Percentiles rank a stretch among this genome's conserved stretches.
These are phyloP conservation scores for Amanita inopinata DNA, from an alignment of 768 basidiomycete species.

Conservation along the genomic window DNA sequence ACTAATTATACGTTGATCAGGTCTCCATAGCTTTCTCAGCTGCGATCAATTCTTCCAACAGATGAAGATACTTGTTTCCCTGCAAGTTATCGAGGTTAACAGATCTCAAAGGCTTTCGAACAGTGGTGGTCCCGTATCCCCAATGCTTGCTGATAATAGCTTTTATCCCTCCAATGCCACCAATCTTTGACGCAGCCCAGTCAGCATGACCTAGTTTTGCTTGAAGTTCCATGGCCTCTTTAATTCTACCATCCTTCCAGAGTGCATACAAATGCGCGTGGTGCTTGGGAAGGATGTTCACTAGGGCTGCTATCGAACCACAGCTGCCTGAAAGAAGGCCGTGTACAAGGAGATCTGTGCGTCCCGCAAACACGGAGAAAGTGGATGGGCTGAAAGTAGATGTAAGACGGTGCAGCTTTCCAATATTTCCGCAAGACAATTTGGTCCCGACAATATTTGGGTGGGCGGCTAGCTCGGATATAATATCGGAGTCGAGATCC, in stretches of 20 bases:
- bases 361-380: conserved; percentile 70
- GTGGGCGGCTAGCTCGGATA: conserved; percentile 59
- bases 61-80: conserved; percentile 29
- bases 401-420: conserved; percentile 71
- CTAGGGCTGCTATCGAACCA: conserved; percentile 57
- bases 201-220: conserved; percentile 56
- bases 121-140: conserved; percentile 45
- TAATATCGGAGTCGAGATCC: conserved; percentile 75
- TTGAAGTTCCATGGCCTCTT: conserved; percentile 54
- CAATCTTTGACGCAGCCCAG: conserved; percentile 51
- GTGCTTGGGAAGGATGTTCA: conserved; percentile 51
- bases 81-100: conserved; percentile 26
- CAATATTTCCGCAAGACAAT: conserved; percentile 78
- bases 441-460: conserved; percentile 84
- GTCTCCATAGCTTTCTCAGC: conserved; percentile 22
- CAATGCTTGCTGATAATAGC: conserved; percentile 51
- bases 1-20: not conserved
- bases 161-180: conserved; percentile 63
- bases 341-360: conserved; percentile 59
- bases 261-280: conserved; percentile 41
- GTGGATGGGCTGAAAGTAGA: conserved; percentile 41
- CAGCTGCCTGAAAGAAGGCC: conserved; percentile 53
- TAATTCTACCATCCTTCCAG: conserved; percentile 40
- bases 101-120: conserved; percentile 41
- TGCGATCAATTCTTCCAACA: conserved; percentile 34